phyloP scores from a whole-genome alignment of 78 protist genomes.

The Guillardia theta region DNA sequence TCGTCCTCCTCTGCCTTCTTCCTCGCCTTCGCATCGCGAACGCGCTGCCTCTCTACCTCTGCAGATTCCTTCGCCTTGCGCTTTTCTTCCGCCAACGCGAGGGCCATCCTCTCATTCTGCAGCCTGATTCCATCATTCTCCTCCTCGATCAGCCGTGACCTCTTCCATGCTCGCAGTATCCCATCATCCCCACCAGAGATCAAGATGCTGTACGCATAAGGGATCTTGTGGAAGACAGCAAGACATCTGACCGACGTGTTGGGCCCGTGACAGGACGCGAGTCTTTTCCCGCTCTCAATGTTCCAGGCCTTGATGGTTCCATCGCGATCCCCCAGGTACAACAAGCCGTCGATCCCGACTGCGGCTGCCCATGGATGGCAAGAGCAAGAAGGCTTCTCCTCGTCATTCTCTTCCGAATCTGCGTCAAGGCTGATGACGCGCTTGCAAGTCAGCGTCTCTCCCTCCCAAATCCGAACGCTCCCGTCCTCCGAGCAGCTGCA shows the following conservation, averaged over 20 bases:
- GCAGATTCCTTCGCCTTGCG: neutral
- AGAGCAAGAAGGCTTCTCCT: neutral
- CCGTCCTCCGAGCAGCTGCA: neutral
- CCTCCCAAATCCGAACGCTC: neutral
- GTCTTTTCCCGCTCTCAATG: neutral
- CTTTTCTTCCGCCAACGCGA: neutral
- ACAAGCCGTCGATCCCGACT: neutral
- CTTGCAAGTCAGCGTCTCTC: neutral
- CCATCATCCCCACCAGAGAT: neutral
- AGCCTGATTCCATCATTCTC: neutral
- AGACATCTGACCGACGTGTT: neutral
- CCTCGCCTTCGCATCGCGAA: neutral
- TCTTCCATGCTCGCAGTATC: neutral
- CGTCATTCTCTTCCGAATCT: neutral
- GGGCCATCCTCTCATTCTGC: neutral
- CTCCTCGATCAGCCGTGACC: neutral
- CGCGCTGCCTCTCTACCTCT: slow-evolving; percentile 1
- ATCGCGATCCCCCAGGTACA: neutral
- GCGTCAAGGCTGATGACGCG: neutral
- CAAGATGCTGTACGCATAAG: neutral
- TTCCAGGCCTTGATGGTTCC: neutral
- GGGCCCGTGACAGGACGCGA: neutral
- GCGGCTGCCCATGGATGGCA: neutral
- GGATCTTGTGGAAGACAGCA: neutral
- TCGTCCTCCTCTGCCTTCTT: neutral